Conservation (phyloP, 2,329 filamentous ascomycete species). For the Cercospora nicotianae region DNA sequence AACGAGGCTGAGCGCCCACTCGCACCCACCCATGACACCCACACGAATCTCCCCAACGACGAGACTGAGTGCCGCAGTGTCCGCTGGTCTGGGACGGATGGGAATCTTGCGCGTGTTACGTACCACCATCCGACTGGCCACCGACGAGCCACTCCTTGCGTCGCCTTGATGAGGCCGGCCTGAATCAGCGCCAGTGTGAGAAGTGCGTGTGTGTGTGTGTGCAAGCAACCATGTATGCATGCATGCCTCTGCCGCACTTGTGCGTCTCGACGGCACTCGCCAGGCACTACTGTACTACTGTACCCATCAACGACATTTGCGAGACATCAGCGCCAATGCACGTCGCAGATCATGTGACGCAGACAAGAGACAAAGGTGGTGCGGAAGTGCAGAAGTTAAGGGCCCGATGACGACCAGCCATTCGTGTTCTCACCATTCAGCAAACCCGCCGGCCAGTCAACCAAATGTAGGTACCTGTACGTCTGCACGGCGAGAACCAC, state of each 20-base stretch:
- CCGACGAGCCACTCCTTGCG: too few species aligned
- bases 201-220: too few species aligned
- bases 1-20: neutral
- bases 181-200: too few species aligned
- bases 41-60: too few species aligned
- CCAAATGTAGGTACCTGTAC: neutral
- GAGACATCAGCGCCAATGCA: conserved; percentile 11
- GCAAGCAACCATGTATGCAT: too few species aligned
- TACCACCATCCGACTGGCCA: too few species aligned
- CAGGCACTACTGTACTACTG: neutral
- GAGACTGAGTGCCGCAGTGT: too few species aligned
- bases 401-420: neutral
- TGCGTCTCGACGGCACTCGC: neutral
- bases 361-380: neutral
- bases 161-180: too few species aligned
- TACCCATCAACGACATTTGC: neutral
- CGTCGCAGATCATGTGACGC: conserved; percentile 21
- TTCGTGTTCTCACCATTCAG: neutral
- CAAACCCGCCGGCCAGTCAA: neutral
- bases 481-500: neutral
- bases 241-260: too few species aligned
- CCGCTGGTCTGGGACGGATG: too few species aligned
- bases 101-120: too few species aligned
- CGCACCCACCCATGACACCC: too few species aligned
- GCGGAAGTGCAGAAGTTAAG: neutral